phyloP scores from a whole-genome alignment of 345 rosid species.

The Cardiospermum halicacabum region DNA sequence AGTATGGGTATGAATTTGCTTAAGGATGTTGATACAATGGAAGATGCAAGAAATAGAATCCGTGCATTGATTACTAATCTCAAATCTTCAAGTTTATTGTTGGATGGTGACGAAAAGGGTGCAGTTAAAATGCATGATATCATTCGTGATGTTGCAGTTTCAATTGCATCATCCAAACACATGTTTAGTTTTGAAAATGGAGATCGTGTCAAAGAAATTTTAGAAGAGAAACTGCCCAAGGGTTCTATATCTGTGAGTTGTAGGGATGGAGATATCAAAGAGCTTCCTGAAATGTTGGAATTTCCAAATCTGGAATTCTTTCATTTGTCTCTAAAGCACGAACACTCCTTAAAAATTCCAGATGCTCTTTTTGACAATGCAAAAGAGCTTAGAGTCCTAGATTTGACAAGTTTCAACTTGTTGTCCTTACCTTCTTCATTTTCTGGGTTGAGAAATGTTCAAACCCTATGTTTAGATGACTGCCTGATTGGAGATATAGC shows the following conservation, averaged over 20 bases:
- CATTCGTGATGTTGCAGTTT: conserved; percentile 6
- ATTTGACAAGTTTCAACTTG: background rate
- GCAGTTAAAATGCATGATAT: conserved; percentile 23
- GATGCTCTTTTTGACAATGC: conserved; percentile 3
- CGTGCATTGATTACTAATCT: conserved; percentile 9
- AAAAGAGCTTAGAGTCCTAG: background rate
- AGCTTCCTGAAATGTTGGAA: no score
- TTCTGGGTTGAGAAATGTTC: no score
- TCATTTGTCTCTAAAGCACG: conserved; percentile 6
- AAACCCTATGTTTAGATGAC: no score
- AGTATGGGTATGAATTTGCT: conserved; percentile 18
- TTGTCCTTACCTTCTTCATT: conserved; percentile 15
- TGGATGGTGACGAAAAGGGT: background rate
- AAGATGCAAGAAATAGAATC: background rate
- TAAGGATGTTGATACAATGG: background rate
- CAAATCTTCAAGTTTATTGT: background rate
- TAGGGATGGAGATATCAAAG: background rate
- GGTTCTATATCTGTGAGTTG: background rate
- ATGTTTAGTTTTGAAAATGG: background rate
- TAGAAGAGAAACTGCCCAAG: background rate
- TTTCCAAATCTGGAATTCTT: no score
- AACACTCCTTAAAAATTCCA: background rate
- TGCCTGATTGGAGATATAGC: background rate
- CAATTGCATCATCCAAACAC: conserved; percentile 7
- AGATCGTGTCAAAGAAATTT: background rate